These are phyloP conservation scores for Spathaspora hagerdaliae DNA, from an alignment of 805 yeast genomes.

Conservation along the genomic window DNA sequence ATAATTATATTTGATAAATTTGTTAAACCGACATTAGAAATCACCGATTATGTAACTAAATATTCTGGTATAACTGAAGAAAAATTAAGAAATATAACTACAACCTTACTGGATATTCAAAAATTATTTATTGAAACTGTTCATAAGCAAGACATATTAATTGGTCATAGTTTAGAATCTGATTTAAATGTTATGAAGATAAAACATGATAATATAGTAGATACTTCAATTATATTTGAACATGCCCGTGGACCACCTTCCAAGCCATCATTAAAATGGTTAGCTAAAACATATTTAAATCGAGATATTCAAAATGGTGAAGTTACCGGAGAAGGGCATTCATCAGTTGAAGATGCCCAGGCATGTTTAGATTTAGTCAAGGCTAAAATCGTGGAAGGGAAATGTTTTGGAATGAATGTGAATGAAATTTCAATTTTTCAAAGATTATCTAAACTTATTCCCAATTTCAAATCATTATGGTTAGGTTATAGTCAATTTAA, in stretches of 20 bases:
- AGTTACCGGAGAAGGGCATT: slow-evolving; percentile 58
- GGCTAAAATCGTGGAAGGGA: slow-evolving; percentile 65
- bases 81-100: slow-evolving; percentile 55
- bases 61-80: slow-evolving; percentile 87
- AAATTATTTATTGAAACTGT: slow-evolving; percentile 45
- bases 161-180: slow-evolving; percentile 89
- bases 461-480: slow-evolving; percentile 12
- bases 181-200: slow-evolving; percentile 71
- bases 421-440: slow-evolving; percentile 23
- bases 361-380: slow-evolving; percentile 78
- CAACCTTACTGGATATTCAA: slow-evolving; percentile 68
- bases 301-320: slow-evolving; percentile 65
- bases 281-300: slow-evolving; percentile 55
- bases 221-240: slow-evolving; percentile 73
- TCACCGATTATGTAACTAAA: slow-evolving; percentile 75
- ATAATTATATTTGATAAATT: slow-evolving; percentile 63
- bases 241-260: slow-evolving; percentile 82
- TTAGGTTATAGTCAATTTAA: slow-evolving; percentile 21
- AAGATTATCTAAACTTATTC: slow-evolving; percentile 10
- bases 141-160: slow-evolving; percentile 55
- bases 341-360: slow-evolving; percentile 79
- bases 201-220: slow-evolving; percentile 72
- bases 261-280: slow-evolving; percentile 71
- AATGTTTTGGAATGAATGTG: slow-evolving; percentile 49
- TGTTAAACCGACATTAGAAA: slow-evolving; percentile 73